phyloP scores from a whole-genome alignment of 257 asterid genomes.

The Primulina eburnea region DNA sequence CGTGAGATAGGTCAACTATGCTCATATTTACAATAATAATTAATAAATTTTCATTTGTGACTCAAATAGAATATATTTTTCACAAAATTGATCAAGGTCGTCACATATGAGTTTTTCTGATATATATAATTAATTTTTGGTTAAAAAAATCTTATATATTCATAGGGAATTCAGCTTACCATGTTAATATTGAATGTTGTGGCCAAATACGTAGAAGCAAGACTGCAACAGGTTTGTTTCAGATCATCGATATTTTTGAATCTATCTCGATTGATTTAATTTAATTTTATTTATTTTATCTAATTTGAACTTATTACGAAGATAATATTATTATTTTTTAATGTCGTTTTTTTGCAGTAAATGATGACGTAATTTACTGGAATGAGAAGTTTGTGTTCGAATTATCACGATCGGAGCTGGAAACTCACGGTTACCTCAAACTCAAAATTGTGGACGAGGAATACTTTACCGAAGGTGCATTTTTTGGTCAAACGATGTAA shows the following conservation, averaged over 20 bases:
- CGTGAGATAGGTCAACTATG: no score
- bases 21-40: no score
- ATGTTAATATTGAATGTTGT: constrained; percentile 69
- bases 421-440: constrained; percentile 49
- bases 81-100: no score
- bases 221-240: constrained; percentile 46
- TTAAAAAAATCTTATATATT: neutral
- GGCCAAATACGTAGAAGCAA: constrained; percentile 54
- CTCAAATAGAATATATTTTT: no score
- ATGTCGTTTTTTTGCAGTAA: constrained; percentile 31
- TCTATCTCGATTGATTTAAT: no score
- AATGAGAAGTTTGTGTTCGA: constrained; percentile 61
- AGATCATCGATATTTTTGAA: no score
- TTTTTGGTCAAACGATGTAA: constrained; percentile 74
- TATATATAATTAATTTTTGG: no score
- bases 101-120: no score
- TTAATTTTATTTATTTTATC: neutral
- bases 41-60: no score
- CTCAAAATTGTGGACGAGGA: constrained; percentile 60
- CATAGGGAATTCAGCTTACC: constrained; percentile 57
- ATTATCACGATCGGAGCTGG: constrained; percentile 38
- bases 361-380: constrained; percentile 52
- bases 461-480: constrained; percentile 36
- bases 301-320: neutral
- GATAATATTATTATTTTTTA: neutral